Conservation (phyloP, 192 early-diverging fungal genomes). For the Podochytrium sp. region DNA sequence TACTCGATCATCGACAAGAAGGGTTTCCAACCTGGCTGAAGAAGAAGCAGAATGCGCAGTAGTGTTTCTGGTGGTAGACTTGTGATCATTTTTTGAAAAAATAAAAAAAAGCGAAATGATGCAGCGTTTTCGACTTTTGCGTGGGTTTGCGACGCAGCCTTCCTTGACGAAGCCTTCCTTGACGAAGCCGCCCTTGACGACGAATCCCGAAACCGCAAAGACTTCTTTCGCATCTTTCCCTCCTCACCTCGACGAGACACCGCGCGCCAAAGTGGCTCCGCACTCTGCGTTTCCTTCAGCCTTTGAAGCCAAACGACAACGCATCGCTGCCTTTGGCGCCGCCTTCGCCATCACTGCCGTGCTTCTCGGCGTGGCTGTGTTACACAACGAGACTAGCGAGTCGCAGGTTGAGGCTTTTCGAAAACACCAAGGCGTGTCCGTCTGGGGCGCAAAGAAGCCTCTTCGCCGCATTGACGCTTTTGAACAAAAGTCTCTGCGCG, state of each 20-base stretch:
- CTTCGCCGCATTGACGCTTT: neutral
- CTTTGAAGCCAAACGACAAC: neutral
- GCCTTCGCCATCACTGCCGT: neutral
- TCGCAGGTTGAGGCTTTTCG: neutral
- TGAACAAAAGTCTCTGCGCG: constrained; percentile 4
- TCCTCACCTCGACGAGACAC: neutral
- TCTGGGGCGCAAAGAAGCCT: constrained; percentile 13
- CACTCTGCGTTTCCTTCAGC: constrained; percentile 8
- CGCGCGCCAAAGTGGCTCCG: neutral
- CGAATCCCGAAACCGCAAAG: no score
- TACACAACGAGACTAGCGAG: constrained; percentile 18
- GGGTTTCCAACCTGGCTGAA: constrained; percentile 1
- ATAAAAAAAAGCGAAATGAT: neutral
- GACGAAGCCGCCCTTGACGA: no score
- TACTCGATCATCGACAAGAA: neutral
- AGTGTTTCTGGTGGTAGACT: constrained; percentile 3
- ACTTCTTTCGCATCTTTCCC: neutral
- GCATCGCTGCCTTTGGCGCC: constrained; percentile 9
- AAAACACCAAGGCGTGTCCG: neutral
- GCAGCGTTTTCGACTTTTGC: no score
- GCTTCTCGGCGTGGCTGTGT: constrained; percentile 16
- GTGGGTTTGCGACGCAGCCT: no score
- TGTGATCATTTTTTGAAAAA: neutral
- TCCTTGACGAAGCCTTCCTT: no score
- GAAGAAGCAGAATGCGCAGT: neutral